A percentile compares a stretch with the other conserved stretches of the same genome.
Evolutionary conservation across 2,329 filamentous ascomycete genomes (phyloP).

Genomic region (Aureobasidium sp.): DNA sequence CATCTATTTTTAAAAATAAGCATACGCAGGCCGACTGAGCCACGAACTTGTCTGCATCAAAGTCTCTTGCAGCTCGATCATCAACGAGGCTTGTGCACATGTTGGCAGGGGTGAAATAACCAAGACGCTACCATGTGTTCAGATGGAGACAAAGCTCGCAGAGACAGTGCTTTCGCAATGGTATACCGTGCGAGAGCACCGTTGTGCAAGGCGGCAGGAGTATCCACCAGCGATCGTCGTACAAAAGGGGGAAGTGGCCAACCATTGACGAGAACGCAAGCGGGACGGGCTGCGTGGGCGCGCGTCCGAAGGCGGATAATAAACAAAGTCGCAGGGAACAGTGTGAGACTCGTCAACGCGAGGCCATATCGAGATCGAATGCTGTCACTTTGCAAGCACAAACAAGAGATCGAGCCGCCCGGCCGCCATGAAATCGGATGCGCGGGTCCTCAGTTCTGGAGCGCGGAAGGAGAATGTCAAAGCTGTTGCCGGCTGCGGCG

Average conservation of each 20-base stretch:
- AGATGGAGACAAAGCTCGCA: neutral
- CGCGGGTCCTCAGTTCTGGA: neutral
- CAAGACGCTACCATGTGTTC: neutral
- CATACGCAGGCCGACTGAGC: neutral
- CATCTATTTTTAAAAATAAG: neutral
- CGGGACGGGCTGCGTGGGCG: neutral
- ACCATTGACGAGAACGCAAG: neutral
- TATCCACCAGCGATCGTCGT: conserved; percentile 11
- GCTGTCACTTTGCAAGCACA: neutral
- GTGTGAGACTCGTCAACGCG: no score
- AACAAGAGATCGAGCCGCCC: neutral
- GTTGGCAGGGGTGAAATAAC: neutral
- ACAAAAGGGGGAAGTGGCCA: neutral
- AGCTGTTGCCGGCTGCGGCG: conserved; percentile 1
- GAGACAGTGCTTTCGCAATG: neutral
- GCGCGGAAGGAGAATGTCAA: neutral
- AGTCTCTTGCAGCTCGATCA: neutral
- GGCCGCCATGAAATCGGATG: neutral
- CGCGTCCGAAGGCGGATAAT: neutral
- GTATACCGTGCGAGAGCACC: conserved; percentile 5
- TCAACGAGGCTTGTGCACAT: neutral
- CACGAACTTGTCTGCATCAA: neutral
- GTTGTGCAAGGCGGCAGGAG: conserved; percentile 7
- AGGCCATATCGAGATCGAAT: neutral
- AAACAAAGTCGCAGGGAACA: conserved; percentile 1